Evolutionary conservation across 495 filamentous ascomycete genomes (phyloP).

Genomic region (Aspergillus homomorphus): DNA sequence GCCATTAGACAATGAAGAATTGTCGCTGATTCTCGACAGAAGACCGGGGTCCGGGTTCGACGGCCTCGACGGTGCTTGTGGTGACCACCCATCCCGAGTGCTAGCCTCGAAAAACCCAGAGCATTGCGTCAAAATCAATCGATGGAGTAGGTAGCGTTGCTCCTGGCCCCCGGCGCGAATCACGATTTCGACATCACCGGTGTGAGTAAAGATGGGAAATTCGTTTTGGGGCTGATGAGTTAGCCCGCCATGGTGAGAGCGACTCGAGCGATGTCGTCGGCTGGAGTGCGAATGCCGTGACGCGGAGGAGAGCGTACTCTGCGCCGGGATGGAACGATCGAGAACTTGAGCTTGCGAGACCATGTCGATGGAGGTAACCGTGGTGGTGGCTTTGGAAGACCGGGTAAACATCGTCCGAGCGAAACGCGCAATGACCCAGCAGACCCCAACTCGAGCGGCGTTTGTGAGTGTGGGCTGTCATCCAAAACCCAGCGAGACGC

Average conservation of each 20-base stretch:
- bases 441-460: constrained; percentile 15
- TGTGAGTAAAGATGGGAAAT: constrained; percentile 86
- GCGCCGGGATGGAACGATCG: constrained; percentile 49
- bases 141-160: constrained; percentile 80
- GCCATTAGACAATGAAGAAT: constrained; percentile 41
- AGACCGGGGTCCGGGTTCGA: constrained; percentile 33
- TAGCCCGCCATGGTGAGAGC: constrained; percentile 75
- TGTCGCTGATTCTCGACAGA: constrained; percentile 57
- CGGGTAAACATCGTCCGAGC: constrained; percentile 21
- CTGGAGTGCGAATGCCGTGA: constrained; percentile 55
- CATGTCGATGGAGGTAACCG: constrained; percentile 43
- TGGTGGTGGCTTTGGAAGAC: constrained; percentile 8
- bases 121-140: constrained; percentile 78
- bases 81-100: constrained; percentile 82
- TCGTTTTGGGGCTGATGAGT: constrained; percentile 76
- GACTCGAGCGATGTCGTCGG: constrained; percentile 67
- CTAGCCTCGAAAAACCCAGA: constrained; percentile 92
- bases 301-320: constrained; percentile 56
- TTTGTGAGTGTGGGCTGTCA: constrained; percentile 16
- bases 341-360: constrained; percentile 68
- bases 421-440: constrained; percentile 14
- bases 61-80: constrained; percentile 29
- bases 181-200: constrained; percentile 86
- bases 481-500: constrained; percentile 16
- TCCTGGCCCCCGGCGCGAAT: constrained; percentile 69